Evolutionary conservation across 768 basidiomycete species (phyloP).

Genomic region (Amanita pallidorosea): DNA sequence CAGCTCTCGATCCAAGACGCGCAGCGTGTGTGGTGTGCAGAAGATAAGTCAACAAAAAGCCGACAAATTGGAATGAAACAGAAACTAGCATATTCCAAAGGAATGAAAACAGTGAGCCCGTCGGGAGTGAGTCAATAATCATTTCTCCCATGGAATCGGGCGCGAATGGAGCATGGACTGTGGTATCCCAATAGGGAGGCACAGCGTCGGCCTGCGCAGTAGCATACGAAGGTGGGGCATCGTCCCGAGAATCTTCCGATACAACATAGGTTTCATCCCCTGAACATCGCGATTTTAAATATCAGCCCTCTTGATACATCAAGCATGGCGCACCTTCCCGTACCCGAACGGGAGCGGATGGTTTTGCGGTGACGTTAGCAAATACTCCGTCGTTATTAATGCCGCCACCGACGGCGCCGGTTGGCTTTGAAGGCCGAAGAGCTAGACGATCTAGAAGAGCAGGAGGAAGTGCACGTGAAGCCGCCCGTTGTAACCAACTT

Average conservation of each 20-base stretch:
- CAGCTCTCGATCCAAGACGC: conserved; percentile 86
- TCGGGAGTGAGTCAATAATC: conserved; percentile 82
- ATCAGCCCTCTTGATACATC: neutral
- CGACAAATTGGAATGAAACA: conserved; percentile 95
- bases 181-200: conserved; percentile 96
- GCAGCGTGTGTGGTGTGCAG: conserved; percentile 91
- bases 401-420: conserved; percentile 51
- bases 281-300: neutral
- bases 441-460: conserved; percentile 35
- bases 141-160: conserved; percentile 62
- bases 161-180: conserved; percentile 80
- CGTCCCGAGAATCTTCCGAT: conserved; percentile 75
- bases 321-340: conserved; percentile 41
- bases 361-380: conserved; percentile 89
- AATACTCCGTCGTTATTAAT: conserved; percentile 86
- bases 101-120: conserved; percentile 76
- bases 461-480: conserved; percentile 44
- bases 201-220: conserved; percentile 91
- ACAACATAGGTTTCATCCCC: conserved; percentile 66
- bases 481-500: conserved; percentile 49
- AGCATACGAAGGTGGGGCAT: conserved; percentile 88
- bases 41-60: conserved; percentile 87
- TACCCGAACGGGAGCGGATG: conserved; percentile 43
- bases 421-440: conserved; percentile 24
- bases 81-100: conserved; percentile 91